A percentile compares a stretch with the other conserved stretches of the same genome.
phyloP scores from a whole-genome alignment of 768 basidiomycete species.

The Macrolepiota dolichaula region DNA sequence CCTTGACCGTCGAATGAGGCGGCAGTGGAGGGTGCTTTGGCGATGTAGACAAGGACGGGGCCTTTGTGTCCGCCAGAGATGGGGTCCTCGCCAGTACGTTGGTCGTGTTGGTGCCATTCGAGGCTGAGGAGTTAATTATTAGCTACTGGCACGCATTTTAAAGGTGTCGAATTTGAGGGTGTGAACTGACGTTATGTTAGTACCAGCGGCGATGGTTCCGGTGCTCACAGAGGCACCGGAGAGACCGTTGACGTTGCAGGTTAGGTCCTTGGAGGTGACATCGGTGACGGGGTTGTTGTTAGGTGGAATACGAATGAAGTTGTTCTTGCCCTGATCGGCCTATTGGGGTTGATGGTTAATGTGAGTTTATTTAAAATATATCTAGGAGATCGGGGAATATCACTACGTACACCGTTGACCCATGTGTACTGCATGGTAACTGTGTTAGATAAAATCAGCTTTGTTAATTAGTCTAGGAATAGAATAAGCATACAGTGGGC shows the following conservation, averaged over 20 bases:
- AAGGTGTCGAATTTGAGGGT: conserved; percentile 18
- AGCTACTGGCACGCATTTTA: background rate
- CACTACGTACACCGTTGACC: conserved; percentile 37
- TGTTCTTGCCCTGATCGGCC: conserved; percentile 47
- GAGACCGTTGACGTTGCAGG: conserved; percentile 50
- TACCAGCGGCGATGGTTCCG: conserved; percentile 38
- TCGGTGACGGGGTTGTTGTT: conserved; percentile 56
- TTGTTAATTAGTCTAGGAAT: background rate
- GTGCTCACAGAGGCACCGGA: conserved; percentile 31
- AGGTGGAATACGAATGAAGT: conserved; percentile 42
- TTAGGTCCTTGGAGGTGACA: conserved; percentile 48
- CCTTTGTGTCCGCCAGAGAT: conserved; percentile 51
- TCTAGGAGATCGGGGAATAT: background rate
- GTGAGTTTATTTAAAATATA: background rate
- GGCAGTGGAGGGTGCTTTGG: conserved; percentile 39
- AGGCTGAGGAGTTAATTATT: conserved; percentile 26
- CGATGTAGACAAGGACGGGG: conserved; percentile 47
- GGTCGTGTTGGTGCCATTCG: conserved; percentile 54
- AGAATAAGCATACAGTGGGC: conserved; percentile 26
- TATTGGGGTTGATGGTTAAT: conserved; percentile 16
- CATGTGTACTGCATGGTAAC: conserved; percentile 52
- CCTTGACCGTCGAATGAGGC: conserved; percentile 35
- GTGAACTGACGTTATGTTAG: conserved; percentile 32
- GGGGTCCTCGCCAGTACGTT: conserved; percentile 50
- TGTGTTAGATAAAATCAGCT: background rate